These are phyloP conservation scores for Pulveroboletus sp. DNA, from an alignment of 768 basidiomycete species.

Conservation along the genomic window DNA sequence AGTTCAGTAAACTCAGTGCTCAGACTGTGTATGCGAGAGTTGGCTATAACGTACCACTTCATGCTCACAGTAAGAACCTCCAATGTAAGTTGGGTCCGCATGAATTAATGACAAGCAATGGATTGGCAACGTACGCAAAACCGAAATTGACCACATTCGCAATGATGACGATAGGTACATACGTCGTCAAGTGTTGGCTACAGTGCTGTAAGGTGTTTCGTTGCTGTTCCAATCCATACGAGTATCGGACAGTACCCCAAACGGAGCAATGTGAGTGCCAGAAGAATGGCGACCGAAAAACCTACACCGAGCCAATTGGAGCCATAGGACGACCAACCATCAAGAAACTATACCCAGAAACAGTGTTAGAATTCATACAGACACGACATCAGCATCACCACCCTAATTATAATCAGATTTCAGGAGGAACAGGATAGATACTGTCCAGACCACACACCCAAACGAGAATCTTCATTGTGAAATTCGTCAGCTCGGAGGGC, in stretches of 20 bases:
- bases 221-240: conserved; percentile 46
- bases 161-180: conserved; percentile 47
- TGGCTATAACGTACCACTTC: conserved; percentile 46
- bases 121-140: conserved; percentile 50
- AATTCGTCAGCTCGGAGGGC: conserved; percentile 34
- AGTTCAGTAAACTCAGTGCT: neutral
- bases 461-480: conserved; percentile 35
- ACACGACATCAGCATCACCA: conserved; percentile 28
- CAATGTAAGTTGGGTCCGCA: conserved; percentile 14
- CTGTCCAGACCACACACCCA: conserved; percentile 29
- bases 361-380: neutral
- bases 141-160: conserved; percentile 64
- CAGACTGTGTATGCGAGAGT: neutral
- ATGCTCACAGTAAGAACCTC: conserved; percentile 57
- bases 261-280: neutral
- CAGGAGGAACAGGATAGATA: neutral
- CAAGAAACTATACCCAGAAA: neutral
- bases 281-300: neutral
- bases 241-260: conserved; percentile 35
- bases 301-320: conserved; percentile 34
- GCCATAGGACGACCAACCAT: conserved; percentile 2
- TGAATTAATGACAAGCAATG: neutral
- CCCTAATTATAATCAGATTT: conserved; percentile 13
- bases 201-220: conserved; percentile 34
- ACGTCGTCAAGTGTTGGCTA: conserved; percentile 46